These are phyloP conservation scores for Simplicillium sp. DNA, from an alignment of 2,329 filamentous ascomycete species.

Conservation along the genomic window DNA sequence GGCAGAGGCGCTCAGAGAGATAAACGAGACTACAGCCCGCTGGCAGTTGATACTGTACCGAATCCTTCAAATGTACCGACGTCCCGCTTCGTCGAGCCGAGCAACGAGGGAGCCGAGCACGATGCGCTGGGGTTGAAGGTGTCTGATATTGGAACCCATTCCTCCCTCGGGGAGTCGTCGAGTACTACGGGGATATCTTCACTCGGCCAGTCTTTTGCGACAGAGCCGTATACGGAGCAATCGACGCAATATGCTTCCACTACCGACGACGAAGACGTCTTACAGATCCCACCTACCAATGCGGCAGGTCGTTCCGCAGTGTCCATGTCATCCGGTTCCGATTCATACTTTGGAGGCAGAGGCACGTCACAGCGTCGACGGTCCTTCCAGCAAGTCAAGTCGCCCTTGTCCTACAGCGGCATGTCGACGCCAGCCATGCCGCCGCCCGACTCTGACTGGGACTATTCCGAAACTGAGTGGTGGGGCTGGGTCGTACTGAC, in stretches of 20 bases:
- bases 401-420: constrained; percentile 48
- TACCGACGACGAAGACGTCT: constrained; percentile 73
- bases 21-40: constrained; percentile 39
- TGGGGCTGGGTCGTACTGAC: constrained; percentile 94
- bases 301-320: constrained; percentile 31
- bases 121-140: constrained; percentile 36
- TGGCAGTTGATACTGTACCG: constrained; percentile 31
- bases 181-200: not conserved
- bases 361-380: constrained; percentile 32
- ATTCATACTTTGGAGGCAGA: constrained; percentile 49
- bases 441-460: constrained; percentile 54
- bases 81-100: not conserved
- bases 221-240: constrained; percentile 9
- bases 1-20: constrained; percentile 61
- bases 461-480: constrained; percentile 92
- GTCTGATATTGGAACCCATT: constrained; percentile 21
- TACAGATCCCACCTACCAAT: constrained; percentile 50
- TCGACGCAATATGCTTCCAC: constrained; percentile 44
- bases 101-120: constrained; percentile 8
- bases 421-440: constrained; percentile 38
- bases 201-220: not conserved
- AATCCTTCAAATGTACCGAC: constrained; percentile 11
- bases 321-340: constrained; percentile 46
- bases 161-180: constrained; percentile 6
- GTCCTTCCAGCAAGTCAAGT: constrained; percentile 45